Evolutionary conservation across 768 basidiomycete genomes (phyloP).

Genomic region (Strobilomyces confusus): DNA sequence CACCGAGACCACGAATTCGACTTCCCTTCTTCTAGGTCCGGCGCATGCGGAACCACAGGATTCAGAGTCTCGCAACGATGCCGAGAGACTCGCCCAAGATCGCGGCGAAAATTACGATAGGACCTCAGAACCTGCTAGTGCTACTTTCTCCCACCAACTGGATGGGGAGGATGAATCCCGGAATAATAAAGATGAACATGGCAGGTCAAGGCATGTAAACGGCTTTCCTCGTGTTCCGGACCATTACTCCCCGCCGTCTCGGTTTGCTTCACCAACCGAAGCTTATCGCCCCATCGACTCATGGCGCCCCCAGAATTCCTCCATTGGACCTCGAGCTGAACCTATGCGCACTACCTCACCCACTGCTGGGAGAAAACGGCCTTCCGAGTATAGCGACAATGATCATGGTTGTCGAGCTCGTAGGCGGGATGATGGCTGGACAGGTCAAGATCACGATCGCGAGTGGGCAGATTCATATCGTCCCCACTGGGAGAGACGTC

Average conservation of each 20-base stretch:
- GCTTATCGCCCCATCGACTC: slow-evolving; percentile 1
- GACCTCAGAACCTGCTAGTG: slow-evolving; percentile 7
- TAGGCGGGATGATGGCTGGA: slow-evolving; percentile 23
- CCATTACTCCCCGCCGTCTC: slow-evolving; percentile 13
- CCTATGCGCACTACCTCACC: slow-evolving; percentile 15
- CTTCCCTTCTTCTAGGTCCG: slow-evolving; percentile 9
- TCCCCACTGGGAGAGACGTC: slow-evolving; percentile 8
- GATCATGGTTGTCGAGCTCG: slow-evolving; percentile 21
- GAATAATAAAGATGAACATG: slow-evolving; percentile 12
- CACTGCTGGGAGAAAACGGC: slow-evolving; percentile 18
- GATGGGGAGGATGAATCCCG: slow-evolving; percentile 10
- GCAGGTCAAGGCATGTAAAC: slow-evolving; percentile 1
- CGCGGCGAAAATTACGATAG: neutral
- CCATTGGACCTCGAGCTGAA: slow-evolving; percentile 16
- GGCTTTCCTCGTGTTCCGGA: slow-evolving; percentile 3
- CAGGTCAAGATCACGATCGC: slow-evolving; percentile 8
- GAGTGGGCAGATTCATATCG: slow-evolving; percentile 6
- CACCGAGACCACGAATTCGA: slow-evolving; percentile 3
- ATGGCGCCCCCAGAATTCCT: slow-evolving; percentile 5
- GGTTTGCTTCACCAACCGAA: slow-evolving; percentile 5
- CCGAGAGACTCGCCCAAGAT: neutral
- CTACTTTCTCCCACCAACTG: slow-evolving; percentile 1
- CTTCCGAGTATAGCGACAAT: slow-evolving; percentile 18
- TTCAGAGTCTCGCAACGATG: neutral
- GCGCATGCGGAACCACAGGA: slow-evolving; percentile 9